Evolutionary conservation across 2,329 filamentous ascomycete species (phyloP), one percentile per base, ranked within the genome.

Genomic region (Fusarium sp.): DNA sequence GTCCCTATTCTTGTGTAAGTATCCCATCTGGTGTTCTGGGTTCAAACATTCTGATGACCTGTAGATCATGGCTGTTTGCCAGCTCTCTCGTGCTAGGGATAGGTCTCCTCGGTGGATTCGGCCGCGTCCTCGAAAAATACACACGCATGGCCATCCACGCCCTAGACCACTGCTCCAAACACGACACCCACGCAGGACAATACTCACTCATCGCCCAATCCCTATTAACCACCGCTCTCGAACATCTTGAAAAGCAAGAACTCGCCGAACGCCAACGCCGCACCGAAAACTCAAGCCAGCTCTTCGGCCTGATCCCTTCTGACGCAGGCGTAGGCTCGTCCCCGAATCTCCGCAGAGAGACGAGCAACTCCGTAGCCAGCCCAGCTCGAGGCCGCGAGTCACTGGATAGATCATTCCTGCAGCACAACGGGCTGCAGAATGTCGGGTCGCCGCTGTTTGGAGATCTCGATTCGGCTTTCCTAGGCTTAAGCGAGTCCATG

Each of bases 131-230:
- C 0, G 84, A 86, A 53, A 84, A 83, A 57, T 80, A 85, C 58
- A 81, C 80, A 2, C 80, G 79, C 27, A 79, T 81, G 73, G 82
- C 82, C 1, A 84, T 86, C 17, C 72, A 77, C 7, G 81, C 82
- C 0, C 77, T 87, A 4, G 82, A 85, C 45, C 81, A 84, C 60
- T 84, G 86, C 48, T 81, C 83, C 3, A 77, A 80, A 14, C 74
- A 79, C 32, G 84, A 87, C 57, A 79, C 82, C 0, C 84, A 87
- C 63, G 84, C 84, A 3, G 73, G 76, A 8, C 84, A 86, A 62
- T 87, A 87, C 70, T 83, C 83, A 0, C 81, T 85, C 32, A 85
- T 87, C 41, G 83, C 83, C 1, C 82, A 84, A 53, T 84, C 84
- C 0, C 78, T 87, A 0, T 78, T 86, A 1, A 76, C 75, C 1